These are phyloP conservation scores for Collariella sp. DNA, from an alignment of 495 filamentous ascomycete species.

Conservation along the genomic window DNA sequence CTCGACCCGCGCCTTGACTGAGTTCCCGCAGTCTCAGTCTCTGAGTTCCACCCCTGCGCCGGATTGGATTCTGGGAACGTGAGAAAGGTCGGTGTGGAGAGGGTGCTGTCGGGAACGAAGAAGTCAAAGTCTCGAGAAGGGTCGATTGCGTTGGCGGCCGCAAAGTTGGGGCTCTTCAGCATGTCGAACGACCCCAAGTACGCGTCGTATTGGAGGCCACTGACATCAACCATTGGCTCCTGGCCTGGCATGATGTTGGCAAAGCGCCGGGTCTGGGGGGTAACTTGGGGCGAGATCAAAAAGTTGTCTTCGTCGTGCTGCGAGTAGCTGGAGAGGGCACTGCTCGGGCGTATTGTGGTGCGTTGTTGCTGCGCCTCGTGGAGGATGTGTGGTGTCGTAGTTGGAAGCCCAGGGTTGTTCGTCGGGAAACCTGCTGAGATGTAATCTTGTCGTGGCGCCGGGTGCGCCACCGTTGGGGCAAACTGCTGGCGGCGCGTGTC, in stretches of 20 bases:
- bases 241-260: slow-evolving; percentile 28
- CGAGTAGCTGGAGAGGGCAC: slow-evolving; percentile 23
- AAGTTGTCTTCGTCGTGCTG: slow-evolving; percentile 30
- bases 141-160: slow-evolving; percentile 19
- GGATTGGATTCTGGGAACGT: slow-evolving; percentile 35
- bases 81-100: slow-evolving; percentile 41
- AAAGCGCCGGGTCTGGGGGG: slow-evolving; percentile 39
- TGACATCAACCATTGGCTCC: slow-evolving; percentile 24
- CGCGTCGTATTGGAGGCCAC: slow-evolving; percentile 29
- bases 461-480: slow-evolving; percentile 28
- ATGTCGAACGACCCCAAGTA: slow-evolving; percentile 38
- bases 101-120: slow-evolving; percentile 29
- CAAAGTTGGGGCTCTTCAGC: slow-evolving; percentile 35
- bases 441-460: slow-evolving; percentile 41
- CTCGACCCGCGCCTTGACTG: slow-evolving; percentile 30
- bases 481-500: slow-evolving; percentile 54
- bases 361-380: slow-evolving; percentile 70
- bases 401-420: slow-evolving; percentile 52
- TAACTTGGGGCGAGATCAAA: slow-evolving; percentile 40
- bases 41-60: slow-evolving; percentile 39
- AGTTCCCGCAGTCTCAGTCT: slow-evolving; percentile 32
- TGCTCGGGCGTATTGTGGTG: slow-evolving; percentile 57
- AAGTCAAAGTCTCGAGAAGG: slow-evolving; percentile 32
- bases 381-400: slow-evolving; percentile 49
- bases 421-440: slow-evolving; percentile 49